A percentile compares a stretch with the other conserved stretches of the same genome.
Conservation (phyloP, 768 basidiomycete genomes). For the Rhodotorula toruloides region DNA sequence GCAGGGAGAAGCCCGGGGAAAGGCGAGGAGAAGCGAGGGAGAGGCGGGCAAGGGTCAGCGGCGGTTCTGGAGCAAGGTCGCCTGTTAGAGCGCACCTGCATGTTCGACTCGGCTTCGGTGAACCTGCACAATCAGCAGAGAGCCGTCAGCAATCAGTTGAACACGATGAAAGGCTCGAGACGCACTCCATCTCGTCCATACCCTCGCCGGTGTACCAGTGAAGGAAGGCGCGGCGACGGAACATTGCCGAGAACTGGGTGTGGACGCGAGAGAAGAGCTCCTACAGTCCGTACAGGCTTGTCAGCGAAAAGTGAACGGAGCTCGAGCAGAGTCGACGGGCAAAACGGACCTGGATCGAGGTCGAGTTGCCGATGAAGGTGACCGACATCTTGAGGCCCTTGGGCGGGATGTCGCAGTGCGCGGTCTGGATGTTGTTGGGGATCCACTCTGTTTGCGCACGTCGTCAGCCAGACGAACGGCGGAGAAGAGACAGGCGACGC, state of each 20-base stretch:
- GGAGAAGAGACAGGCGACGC: neutral
- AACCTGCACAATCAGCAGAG: constrained; percentile 53
- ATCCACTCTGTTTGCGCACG: constrained; percentile 67
- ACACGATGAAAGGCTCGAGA: constrained; percentile 46
- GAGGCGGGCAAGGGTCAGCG: constrained; percentile 44
- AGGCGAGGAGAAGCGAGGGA: neutral
- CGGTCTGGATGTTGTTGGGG: constrained; percentile 95
- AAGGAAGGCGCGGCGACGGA: constrained; percentile 22
- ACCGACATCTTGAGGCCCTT: constrained; percentile 64
- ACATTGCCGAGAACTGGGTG: constrained; percentile 97
- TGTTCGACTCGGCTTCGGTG: constrained; percentile 98
- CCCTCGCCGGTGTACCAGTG: constrained; percentile 68
- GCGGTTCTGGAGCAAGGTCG: too few relatives aligned
- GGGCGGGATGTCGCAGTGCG: constrained; percentile 96
- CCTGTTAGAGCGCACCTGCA: too few relatives aligned
- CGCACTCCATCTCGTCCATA: constrained; percentile 76
- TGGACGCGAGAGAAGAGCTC: constrained; percentile 98
- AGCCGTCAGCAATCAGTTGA: too few relatives aligned
- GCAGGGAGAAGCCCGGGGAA: constrained; percentile 7
- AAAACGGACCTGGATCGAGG: constrained; percentile 94
- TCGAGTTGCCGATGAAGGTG: constrained; percentile 96
- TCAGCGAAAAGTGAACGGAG: too few relatives aligned
- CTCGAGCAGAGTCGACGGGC: too few relatives aligned
- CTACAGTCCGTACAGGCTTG: too few relatives aligned
- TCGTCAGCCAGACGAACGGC: neutral